A percentile compares a stretch with the other conserved stretches of the same genome.
Evolutionary conservation across 2,329 filamentous ascomycete species (phyloP).

Genomic region (Dactylellina drechsleri): DNA sequence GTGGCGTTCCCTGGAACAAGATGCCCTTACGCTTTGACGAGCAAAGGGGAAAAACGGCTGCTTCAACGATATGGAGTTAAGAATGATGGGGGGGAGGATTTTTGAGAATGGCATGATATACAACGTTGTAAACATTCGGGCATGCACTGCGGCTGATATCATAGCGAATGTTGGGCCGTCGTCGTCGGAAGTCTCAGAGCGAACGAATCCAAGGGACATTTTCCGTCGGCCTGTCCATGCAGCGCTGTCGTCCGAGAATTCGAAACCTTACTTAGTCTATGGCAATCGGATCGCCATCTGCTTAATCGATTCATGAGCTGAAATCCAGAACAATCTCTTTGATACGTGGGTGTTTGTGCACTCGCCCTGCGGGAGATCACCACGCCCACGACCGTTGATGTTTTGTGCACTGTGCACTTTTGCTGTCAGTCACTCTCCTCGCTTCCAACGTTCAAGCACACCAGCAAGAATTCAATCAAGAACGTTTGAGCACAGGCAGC

Average conservation of each 20-base stretch:
- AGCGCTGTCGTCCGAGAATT: background rate
- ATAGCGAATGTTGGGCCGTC: constrained; percentile 17
- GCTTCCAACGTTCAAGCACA: constrained; percentile 45
- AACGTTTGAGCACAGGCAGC: constrained; percentile 12
- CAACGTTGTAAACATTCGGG: background rate
- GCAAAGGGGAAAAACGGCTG: constrained; percentile 8
- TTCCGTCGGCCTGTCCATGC: constrained; percentile 5
- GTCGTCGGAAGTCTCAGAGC: constrained; percentile 40
- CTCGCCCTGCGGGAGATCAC: constrained; percentile 42
- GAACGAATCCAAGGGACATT: constrained; percentile 26
- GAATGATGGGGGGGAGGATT: background rate
- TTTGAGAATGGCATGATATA: too few species aligned
- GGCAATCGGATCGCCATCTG: background rate
- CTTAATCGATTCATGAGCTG: background rate
- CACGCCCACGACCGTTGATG: constrained; percentile 38
- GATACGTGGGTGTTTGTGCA: constrained; percentile 17
- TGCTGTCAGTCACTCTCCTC: constrained; percentile 40
- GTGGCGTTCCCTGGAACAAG: constrained; percentile 33
- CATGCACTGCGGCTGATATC: constrained; percentile 30
- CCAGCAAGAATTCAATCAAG: constrained; percentile 7
- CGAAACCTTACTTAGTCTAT: background rate
- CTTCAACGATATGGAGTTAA: constrained; percentile 9
- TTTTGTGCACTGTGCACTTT: background rate
- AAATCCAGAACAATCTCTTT: constrained; percentile 8
- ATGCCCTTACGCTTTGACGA: constrained; percentile 17